These are phyloP conservation scores for Adansonia grandidieri DNA, from an alignment of 441 rosid genomes.

Conservation along the genomic window DNA sequence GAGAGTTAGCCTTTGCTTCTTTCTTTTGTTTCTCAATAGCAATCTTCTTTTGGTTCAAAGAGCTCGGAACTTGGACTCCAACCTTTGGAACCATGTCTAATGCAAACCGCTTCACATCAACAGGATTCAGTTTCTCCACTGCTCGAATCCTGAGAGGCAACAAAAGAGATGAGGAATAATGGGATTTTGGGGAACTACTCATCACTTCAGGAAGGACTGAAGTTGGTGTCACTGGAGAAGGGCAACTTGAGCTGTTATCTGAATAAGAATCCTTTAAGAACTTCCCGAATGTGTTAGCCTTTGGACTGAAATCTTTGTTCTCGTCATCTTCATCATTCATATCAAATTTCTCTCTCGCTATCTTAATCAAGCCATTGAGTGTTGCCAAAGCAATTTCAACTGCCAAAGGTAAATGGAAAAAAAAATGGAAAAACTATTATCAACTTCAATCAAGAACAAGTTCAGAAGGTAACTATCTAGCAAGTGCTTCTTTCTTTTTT, in stretches of 20 bases:
- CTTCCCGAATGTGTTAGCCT: constrained; percentile 34
- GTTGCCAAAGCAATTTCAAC: constrained; percentile 66
- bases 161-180: constrained; percentile 58
- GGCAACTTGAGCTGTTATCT: constrained; percentile 47
- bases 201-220: constrained; percentile 71
- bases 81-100: constrained; percentile 51
- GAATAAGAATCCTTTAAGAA: constrained; percentile 45
- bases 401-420: constrained; percentile 30
- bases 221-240: constrained; percentile 76
- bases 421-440: not conserved
- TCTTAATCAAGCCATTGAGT: constrained; percentile 63
- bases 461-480: not conserved
- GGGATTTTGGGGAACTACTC: constrained; percentile 38
- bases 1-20: constrained; percentile 16
- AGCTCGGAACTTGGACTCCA: constrained; percentile 35
- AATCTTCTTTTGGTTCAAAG: constrained; percentile 29
- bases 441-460: constrained; percentile 16
- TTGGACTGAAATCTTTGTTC: constrained; percentile 32
- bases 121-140: constrained; percentile 69
- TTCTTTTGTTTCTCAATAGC: constrained; percentile 24
- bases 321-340: constrained; percentile 70
- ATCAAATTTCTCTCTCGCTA: constrained; percentile 61
- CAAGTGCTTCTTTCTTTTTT: not conserved
- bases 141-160: constrained; percentile 66
- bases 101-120: constrained; percentile 62